phyloP scores from a whole-genome alignment of 2,329 filamentous ascomycete species.

The Penicillium sp. region DNA sequence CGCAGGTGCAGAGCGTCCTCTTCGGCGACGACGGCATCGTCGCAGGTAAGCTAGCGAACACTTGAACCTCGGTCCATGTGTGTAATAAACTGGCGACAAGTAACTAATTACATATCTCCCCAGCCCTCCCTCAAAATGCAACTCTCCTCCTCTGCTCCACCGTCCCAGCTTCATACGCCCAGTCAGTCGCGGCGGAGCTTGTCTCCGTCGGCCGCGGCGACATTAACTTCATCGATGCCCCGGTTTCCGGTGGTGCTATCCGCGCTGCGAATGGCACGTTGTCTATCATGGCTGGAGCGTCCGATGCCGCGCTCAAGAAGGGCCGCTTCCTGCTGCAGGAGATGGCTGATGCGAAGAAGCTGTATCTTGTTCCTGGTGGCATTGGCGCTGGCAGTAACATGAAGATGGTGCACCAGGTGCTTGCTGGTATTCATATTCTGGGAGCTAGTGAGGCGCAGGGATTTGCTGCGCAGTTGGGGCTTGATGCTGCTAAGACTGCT shows the following conservation, averaged over 20 bases:
- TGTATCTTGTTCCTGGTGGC: conserved; percentile 60
- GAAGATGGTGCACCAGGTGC: conserved; percentile 62
- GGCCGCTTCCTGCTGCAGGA: conserved; percentile 58
- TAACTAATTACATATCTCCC: too few relatives aligned
- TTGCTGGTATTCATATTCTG: conserved; percentile 62
- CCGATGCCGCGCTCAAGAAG: conserved; percentile 54
- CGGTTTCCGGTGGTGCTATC: conserved; percentile 67
- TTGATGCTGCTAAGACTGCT: conserved; percentile 47
- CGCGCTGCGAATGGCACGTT: conserved; percentile 68
- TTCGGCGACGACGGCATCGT: conserved; percentile 56
- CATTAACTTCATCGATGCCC: conserved; percentile 65
- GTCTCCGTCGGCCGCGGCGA: conserved; percentile 56
- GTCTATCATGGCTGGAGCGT: conserved; percentile 69
- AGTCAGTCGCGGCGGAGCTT: conserved; percentile 57
- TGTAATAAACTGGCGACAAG: too few relatives aligned
- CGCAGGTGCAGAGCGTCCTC: conserved; percentile 63
- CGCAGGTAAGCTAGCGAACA: conserved; percentile 11
- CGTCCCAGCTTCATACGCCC: conserved; percentile 63
- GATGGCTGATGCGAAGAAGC: conserved; percentile 57
- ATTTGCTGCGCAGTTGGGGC: conserved; percentile 54
- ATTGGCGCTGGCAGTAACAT: conserved; percentile 59
- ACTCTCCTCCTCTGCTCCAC: conserved; percentile 67
- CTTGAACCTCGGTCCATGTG: too few relatives aligned
- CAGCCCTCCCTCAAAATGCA: conserved; percentile 54
- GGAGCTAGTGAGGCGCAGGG: conserved; percentile 59